Conservation (phyloP, 257 asterid genomes). For the Gentiana dahurica region DNA sequence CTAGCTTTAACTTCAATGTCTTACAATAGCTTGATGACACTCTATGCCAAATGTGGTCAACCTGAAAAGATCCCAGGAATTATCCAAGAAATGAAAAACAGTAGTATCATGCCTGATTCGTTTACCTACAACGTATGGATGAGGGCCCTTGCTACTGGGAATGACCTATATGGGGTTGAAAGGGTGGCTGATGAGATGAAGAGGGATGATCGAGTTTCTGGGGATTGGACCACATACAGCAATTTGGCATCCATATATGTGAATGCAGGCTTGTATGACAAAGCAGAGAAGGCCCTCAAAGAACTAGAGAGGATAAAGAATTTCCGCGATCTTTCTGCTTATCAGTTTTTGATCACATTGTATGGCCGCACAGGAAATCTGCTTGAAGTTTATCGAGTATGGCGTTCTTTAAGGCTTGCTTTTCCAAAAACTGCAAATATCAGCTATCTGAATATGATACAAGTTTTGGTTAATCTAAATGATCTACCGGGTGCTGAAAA, state of each 20-base stretch:
- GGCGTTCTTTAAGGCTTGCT: conserved; percentile 92
- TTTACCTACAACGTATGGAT: conserved; percentile 89
- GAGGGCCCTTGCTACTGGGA: conserved; percentile 80
- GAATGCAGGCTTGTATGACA: conserved; percentile 58
- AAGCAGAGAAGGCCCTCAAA: conserved; percentile 77
- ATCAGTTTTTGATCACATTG: conserved; percentile 76
- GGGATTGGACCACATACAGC: conserved; percentile 90
- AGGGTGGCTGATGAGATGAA: conserved; percentile 95
- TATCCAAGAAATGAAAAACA: conserved; percentile 80
- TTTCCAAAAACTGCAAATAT: conserved; percentile 65
- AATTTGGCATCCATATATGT: conserved; percentile 85
- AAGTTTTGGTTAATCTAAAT: conserved; percentile 58
- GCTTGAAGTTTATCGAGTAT: conserved; percentile 69
- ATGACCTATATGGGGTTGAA: conserved; percentile 72
- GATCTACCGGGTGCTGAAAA: conserved; percentile 95
- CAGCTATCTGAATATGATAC: conserved; percentile 88
- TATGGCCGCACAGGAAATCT: conserved; percentile 80
- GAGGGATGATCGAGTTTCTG: conserved; percentile 77
- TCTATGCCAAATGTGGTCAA: conserved; percentile 44
- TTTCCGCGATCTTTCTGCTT: conserved; percentile 41
- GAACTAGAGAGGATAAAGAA: conserved; percentile 75
- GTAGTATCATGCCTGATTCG: conserved; percentile 53
- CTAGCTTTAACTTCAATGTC: conserved; percentile 67
- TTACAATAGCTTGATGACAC: conserved; percentile 84
- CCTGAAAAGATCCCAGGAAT: conserved; percentile 52